A percentile compares a stretch with the other conserved stretches of the same genome.
phyloP scores from a whole-genome alignment of 2,329 filamentous ascomycete species.

The Sclerotinia nivalis region DNA sequence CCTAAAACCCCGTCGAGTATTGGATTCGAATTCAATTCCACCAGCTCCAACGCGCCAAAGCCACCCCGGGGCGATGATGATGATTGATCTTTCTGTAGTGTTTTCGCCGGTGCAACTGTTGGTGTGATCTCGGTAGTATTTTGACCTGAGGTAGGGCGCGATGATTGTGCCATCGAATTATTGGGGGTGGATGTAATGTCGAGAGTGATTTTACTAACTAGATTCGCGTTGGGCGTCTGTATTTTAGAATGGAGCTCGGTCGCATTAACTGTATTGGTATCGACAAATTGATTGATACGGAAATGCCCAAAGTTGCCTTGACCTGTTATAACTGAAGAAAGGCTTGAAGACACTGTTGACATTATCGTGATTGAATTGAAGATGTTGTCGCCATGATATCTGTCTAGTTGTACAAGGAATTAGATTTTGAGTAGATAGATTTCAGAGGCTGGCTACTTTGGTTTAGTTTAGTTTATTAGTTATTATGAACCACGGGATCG shows the following conservation, averaged over 20 bases:
- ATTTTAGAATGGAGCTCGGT: slow-evolving; percentile 26
- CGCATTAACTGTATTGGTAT: slow-evolving; percentile 25
- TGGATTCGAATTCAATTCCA: slow-evolving; percentile 46
- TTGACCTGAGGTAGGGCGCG: slow-evolving; percentile 35
- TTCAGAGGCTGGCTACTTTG: neutral
- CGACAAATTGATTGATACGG: slow-evolving; percentile 32
- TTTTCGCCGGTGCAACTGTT: slow-evolving; percentile 30
- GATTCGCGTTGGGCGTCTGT: slow-evolving; percentile 24
- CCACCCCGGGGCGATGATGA: slow-evolving; percentile 35
- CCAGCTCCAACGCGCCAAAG: slow-evolving; percentile 57
- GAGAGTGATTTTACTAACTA: slow-evolving; percentile 18
- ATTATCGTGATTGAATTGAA: slow-evolving; percentile 30
- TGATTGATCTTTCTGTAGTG: slow-evolving; percentile 29
- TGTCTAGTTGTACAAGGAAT: slow-evolving; percentile 23
- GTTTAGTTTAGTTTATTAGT: neutral
- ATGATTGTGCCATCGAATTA: slow-evolving; percentile 29
- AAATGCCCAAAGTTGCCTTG: slow-evolving; percentile 25
- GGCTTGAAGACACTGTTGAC: slow-evolving; percentile 35
- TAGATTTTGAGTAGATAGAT: neutral
- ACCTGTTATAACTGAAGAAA: slow-evolving; percentile 30
- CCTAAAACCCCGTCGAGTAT: slow-evolving; percentile 38
- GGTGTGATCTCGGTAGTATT: slow-evolving; percentile 28
- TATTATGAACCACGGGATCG: slow-evolving; percentile 18
- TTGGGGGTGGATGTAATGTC: slow-evolving; percentile 11
- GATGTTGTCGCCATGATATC: slow-evolving; percentile 35